A percentile compares a stretch with the other conserved stretches of the same genome.
phyloP scores from a whole-genome alignment of 192 early-diverging fungal genomes.

The Gonapodya prolifera region DNA sequence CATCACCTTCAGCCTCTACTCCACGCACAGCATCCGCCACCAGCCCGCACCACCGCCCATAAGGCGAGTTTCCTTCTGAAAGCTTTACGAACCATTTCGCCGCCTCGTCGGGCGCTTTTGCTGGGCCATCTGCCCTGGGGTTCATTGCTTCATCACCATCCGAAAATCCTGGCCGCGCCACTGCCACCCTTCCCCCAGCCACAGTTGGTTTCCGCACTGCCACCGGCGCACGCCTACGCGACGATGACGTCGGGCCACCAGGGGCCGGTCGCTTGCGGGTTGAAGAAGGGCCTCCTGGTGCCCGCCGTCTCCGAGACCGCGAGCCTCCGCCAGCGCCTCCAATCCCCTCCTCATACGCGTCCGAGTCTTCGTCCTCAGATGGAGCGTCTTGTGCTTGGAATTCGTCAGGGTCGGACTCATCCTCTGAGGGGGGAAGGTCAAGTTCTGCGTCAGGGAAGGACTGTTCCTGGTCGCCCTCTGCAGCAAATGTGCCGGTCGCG shows the following conservation, averaged over 20 bases:
- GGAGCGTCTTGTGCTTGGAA: background rate
- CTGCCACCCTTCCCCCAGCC: background rate
- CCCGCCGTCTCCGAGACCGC: background rate
- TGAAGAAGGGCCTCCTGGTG: background rate
- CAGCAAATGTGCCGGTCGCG: no score
- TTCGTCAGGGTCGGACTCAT: background rate
- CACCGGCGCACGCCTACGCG: background rate
- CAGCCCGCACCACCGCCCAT: background rate
- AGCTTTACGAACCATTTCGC: background rate
- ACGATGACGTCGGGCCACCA: background rate
- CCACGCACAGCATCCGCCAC: background rate
- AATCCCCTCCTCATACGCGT: background rate
- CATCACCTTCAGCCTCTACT: background rate
- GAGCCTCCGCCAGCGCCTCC: background rate
- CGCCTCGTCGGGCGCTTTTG: background rate
- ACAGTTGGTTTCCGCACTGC: background rate
- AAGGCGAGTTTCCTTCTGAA: background rate
- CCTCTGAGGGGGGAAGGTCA: background rate
- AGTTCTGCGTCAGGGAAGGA: no score
- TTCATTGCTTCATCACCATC: background rate
- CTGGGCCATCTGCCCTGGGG: background rate
- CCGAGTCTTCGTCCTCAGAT: background rate
- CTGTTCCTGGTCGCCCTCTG: no score
- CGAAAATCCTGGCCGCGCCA: background rate
- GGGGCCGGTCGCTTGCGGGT: background rate